phyloP scores from a whole-genome alignment of 805 yeast genomes.

The Spathaspora hagerdaliae region DNA sequence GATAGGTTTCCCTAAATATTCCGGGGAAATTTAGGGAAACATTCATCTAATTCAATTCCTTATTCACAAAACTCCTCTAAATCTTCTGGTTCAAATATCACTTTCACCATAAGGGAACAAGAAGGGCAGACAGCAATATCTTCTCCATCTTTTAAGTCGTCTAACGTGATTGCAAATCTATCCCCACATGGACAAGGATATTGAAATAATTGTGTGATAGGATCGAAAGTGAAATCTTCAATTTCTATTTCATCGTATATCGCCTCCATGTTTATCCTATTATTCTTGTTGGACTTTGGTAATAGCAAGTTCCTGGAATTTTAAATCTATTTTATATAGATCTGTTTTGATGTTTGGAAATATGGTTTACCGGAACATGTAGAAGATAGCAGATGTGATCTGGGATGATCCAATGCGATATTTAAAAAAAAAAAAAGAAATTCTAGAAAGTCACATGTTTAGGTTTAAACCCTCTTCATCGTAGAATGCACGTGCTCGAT shows the following conservation, averaged over 20 bases:
- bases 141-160: slow-evolving; percentile 86
- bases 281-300: too few relatives aligned
- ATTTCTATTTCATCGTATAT: slow-evolving; percentile 94
- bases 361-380: too few relatives aligned
- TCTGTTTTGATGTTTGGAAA: too few relatives aligned
- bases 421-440: background rate
- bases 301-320: too few relatives aligned
- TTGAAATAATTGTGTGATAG: slow-evolving; percentile 73
- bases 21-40: too few relatives aligned
- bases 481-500: background rate
- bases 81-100: slow-evolving; percentile 73
- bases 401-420: background rate
- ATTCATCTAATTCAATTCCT: too few relatives aligned
- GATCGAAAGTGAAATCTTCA: slow-evolving; percentile 92
- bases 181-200: slow-evolving; percentile 99
- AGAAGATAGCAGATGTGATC: too few relatives aligned
- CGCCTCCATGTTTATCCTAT: slow-evolving; percentile 41
- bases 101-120: slow-evolving; percentile 89
- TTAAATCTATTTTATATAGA: too few relatives aligned
- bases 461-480: slow-evolving; percentile 1
- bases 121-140: slow-evolving; percentile 96
- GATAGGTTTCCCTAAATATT: too few relatives aligned
- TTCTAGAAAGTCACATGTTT: background rate
- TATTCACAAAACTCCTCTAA: slow-evolving; percentile 41
- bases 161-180: slow-evolving; percentile 77